Base-by-base conservation (phyloP, 306 rosid species). In the Sicyos edulis region DNA sequence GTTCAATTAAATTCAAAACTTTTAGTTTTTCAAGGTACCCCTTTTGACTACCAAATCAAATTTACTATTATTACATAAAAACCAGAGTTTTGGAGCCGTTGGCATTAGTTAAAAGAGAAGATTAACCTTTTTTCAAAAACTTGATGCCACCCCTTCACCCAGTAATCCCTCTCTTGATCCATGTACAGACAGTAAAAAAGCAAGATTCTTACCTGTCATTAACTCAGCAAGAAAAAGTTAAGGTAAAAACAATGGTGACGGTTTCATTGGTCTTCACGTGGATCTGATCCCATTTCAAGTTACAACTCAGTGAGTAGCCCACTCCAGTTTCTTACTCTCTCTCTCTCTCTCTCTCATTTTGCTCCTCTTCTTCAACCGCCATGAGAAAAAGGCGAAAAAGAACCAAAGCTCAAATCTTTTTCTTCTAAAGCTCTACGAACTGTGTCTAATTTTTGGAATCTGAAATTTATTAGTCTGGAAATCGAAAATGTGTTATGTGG, bases 401-500 rank as follows among this genome's bases (percentile, higher is more conserved):
- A 80, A 65, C 34, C 80, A 49, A 72, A 60, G 44, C 78, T 79
- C 81, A 65, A 42, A 13, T 19, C 51, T 64, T 54, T 68, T 47
- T 49, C 50, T 50, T 51, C 72, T 50, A 37, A 54, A 50, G 96
- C 1, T 82, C 91, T 0, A 81, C 87, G 40, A 62, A 87, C 61
- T 96, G 95, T 77, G 80, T 91, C 3, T 87, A 88, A 4, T 49
- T 89, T 52, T 71, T 89, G 1, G 95, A 78, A 47, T 90, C 76
- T 24, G 78, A 53, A 74, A 76, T 76, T 85, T 87, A 63, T 26
- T 3, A 1, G 32, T 3, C 37, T 32, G 5, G 0, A 66, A 66
- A 45, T 50, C 16, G 16, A 75, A 77, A 60, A 86, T 93, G 97
- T 95, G 99, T 77, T 91, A 87, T 76, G 97, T 95, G 73, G 97